These are phyloP conservation scores for Ogataea corticis DNA, from an alignment of 805 yeast genomes.

Conservation along the genomic window DNA sequence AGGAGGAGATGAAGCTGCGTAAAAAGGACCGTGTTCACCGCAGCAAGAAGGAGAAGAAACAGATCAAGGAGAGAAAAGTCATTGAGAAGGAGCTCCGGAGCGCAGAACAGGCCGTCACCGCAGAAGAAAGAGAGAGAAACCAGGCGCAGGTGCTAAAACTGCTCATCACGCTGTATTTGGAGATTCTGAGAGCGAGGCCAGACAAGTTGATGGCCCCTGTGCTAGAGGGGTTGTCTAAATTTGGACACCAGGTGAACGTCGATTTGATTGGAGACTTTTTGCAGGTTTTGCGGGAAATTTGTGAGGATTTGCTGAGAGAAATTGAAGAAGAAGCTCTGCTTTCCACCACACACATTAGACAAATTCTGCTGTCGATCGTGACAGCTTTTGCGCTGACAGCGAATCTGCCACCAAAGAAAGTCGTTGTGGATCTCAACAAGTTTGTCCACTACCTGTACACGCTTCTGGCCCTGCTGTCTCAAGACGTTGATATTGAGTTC, in stretches of 20 bases:
- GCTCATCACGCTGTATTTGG: conserved; percentile 72
- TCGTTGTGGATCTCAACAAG: conserved; percentile 77
- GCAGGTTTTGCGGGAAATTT: conserved; percentile 83
- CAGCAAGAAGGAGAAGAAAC: conserved; percentile 87
- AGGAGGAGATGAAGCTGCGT: conserved; percentile 51
- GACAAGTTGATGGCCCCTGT: conserved; percentile 79
- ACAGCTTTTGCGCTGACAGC: conserved; percentile 87
- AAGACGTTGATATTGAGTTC: conserved; percentile 84
- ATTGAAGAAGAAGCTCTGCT: conserved; percentile 44
- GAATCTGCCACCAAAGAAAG: conserved; percentile 69
- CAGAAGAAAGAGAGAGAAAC: conserved; percentile 79
- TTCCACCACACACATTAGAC: conserved; percentile 57
- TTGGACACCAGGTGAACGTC: conserved; percentile 89
- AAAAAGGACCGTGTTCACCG: conserved; percentile 90
- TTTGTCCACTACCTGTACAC: conserved; percentile 77
- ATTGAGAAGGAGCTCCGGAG: conserved; percentile 86
- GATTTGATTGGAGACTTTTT: conserved; percentile 91
- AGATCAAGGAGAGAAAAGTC: conserved; percentile 78
- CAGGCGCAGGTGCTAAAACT: conserved; percentile 83
- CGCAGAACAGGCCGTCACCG: conserved; percentile 86
- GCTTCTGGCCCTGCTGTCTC: conserved; percentile 62
- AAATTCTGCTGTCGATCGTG: conserved; percentile 75
- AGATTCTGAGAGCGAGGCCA: conserved; percentile 64
- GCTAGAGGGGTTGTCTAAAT: conserved; percentile 85
- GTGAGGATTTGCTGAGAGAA: conserved; percentile 47